Evolutionary conservation across 257 asterid genomes (phyloP).

Genomic region (Solanum tarijense): DNA sequence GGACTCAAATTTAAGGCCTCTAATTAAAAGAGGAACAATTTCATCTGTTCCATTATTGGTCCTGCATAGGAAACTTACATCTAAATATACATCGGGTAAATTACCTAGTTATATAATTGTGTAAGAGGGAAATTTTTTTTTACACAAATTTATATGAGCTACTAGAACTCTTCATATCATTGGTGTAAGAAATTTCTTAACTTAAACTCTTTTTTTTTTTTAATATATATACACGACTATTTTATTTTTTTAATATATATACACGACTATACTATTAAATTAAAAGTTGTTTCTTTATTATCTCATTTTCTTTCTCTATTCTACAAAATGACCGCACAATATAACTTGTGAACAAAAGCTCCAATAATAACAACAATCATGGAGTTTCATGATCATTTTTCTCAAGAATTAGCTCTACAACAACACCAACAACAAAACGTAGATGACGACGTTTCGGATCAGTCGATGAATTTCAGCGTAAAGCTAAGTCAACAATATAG

Average conservation of each 20-base stretch:
- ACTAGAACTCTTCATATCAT: not conserved
- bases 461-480: not conserved
- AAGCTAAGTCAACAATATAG: not conserved
- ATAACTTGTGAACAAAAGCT: not conserved
- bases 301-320: not conserved
- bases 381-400: not conserved
- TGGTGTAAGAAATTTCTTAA: not conserved
- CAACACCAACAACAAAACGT: not conserved
- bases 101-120: no score
- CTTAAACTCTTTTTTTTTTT: no score
- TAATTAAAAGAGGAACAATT: no score
- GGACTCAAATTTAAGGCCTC: no score
- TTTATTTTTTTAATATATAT: no score
- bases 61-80: not conserved
- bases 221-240: not conserved
- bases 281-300: not conserved
- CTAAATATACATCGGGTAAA: no score
- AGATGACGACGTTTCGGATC: not conserved
- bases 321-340: not conserved
- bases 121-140: not conserved
- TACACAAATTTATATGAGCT: not conserved
- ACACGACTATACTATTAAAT: not conserved
- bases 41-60: no score
- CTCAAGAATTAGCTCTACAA: not conserved
- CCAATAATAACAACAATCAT: not conserved